These are phyloP conservation scores for Chlorella sp. DNA, from an alignment of 139 green algal species.

Conservation along the genomic window DNA sequence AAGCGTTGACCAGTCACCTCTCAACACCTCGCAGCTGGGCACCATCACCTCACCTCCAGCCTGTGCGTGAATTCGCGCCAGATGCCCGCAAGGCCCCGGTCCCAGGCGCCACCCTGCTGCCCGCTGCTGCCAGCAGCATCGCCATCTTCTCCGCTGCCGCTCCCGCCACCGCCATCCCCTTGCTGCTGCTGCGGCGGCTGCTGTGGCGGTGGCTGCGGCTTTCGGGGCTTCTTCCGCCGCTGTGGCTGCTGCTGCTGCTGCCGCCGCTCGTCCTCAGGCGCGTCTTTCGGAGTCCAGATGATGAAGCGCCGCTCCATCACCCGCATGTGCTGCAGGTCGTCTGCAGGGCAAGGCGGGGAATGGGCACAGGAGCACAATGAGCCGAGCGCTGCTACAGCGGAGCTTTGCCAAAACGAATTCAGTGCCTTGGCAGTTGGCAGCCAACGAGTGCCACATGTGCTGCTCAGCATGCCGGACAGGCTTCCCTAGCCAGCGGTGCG, in stretches of 20 bases:
- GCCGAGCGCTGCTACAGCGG: too few species aligned
- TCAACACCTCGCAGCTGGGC: neutral
- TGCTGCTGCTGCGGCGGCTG: neutral
- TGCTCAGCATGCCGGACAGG: too few species aligned
- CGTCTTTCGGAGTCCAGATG: slow-evolving; percentile 23
- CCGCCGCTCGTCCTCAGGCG: neutral
- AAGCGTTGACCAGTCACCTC: neutral
- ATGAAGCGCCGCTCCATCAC: slow-evolving; percentile 42
- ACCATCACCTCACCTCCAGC: neutral
- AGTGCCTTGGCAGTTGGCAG: too few species aligned
- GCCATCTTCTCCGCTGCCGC: neutral
- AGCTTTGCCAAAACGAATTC: too few species aligned
- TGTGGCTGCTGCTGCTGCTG: neutral
- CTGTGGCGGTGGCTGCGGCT: neutral
- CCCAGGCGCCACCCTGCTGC: slow-evolving; percentile 7
- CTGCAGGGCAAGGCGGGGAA: neutral
- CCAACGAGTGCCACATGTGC: too few species aligned
- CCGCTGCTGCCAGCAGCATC: neutral
- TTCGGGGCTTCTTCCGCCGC: neutral
- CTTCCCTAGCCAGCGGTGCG: too few species aligned
- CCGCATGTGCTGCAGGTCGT: slow-evolving; percentile 33
- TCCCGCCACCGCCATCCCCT: neutral
- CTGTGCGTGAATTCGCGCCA: slow-evolving; percentile 14
- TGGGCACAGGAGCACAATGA: too few species aligned
- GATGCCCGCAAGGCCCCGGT: slow-evolving; percentile 7